Percentiles rank a stretch among this genome's conserved stretches.
Evolutionary conservation across 2,329 filamentous ascomycete genomes (phyloP).

Genomic region (Colletotrichum truncatum): DNA sequence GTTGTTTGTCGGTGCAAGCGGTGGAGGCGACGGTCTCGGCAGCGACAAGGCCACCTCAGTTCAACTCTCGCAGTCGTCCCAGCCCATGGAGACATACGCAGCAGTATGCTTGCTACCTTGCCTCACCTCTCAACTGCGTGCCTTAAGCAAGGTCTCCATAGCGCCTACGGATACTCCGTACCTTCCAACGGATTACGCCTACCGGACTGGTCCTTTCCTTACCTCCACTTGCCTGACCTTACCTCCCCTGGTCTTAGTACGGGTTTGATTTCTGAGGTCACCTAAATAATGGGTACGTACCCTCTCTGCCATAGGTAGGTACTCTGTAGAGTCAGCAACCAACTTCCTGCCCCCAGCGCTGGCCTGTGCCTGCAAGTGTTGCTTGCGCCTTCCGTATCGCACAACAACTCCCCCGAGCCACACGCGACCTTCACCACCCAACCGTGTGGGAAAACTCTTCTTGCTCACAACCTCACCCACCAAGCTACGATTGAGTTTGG

Average conservation of each 20-base stretch:
- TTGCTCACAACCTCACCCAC: slow-evolving; percentile 28
- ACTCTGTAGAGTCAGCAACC: neutral
- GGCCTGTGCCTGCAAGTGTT: slow-evolving; percentile 19
- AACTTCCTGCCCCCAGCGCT: slow-evolving; percentile 3
- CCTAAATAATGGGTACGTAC: slow-evolving; percentile 7
- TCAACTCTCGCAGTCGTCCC: neutral
- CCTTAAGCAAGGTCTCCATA: too few relatives aligned
- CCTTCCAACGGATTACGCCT: neutral
- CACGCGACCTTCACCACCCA: slow-evolving; percentile 29
- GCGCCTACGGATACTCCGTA: neutral
- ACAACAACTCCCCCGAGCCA: slow-evolving; percentile 13
- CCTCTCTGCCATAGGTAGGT: neutral
- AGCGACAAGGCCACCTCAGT: neutral
- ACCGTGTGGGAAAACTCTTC: slow-evolving; percentile 27
- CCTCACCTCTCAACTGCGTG: too few relatives aligned
- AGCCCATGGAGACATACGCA: too few relatives aligned
- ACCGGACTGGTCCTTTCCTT: neutral
- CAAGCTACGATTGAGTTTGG: slow-evolving; percentile 19
- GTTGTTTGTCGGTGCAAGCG: slow-evolving; percentile 1
- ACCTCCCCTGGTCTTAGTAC: neutral
- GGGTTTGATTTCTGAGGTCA: neutral
- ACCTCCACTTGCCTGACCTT: neutral
- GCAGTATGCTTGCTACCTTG: too few relatives aligned
- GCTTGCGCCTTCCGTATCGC: slow-evolving; percentile 17
- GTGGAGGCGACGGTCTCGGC: neutral